Conservation (phyloP, 352 stramenopile genomes). For the Hyaloperonospora brassicae region DNA sequence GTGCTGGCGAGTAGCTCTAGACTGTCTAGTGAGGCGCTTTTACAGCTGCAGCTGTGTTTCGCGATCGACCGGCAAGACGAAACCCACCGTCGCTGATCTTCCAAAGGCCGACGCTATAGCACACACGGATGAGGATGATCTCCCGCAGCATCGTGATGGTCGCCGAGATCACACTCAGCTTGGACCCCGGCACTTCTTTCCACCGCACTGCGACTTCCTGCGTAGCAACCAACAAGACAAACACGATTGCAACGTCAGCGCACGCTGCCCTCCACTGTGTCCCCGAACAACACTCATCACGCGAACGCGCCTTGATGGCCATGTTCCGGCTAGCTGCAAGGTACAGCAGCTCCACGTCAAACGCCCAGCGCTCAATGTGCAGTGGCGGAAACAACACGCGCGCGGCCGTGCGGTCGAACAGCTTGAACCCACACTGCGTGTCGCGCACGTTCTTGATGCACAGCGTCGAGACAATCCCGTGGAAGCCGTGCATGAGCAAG, state of each 20-base stretch:
- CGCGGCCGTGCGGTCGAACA: slow-evolving; percentile 85
- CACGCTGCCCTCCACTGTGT: background rate
- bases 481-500: slow-evolving; percentile 90
- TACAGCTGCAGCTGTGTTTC: slow-evolving; percentile 15
- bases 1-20: slow-evolving; percentile 6
- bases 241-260: slow-evolving; percentile 4
- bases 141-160: slow-evolving; percentile 90
- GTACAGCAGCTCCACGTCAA: slow-evolving; percentile 92
- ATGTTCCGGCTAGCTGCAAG: slow-evolving; percentile 56
- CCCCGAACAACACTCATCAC: background rate
- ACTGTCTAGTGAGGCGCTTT: slow-evolving; percentile 7
- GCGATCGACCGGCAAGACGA: slow-evolving; percentile 34
- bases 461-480: slow-evolving; percentile 85
- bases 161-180: slow-evolving; percentile 83
- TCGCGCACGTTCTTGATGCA: slow-evolving; percentile 84
- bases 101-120: slow-evolving; percentile 88
- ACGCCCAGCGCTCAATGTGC: slow-evolving; percentile 91
- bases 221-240: slow-evolving; percentile 3
- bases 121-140: slow-evolving; percentile 85
- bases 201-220: slow-evolving; percentile 90
- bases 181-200: slow-evolving; percentile 87
- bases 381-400: slow-evolving; percentile 83
- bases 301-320: slow-evolving; percentile 43
- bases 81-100: slow-evolving; percentile 59
- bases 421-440: slow-evolving; percentile 93